Evolutionary conservation across 2,329 filamentous ascomycete species (phyloP), one percentile per base, ranked within the genome.

Genomic region (Mycosphaerella sp.): DNA sequence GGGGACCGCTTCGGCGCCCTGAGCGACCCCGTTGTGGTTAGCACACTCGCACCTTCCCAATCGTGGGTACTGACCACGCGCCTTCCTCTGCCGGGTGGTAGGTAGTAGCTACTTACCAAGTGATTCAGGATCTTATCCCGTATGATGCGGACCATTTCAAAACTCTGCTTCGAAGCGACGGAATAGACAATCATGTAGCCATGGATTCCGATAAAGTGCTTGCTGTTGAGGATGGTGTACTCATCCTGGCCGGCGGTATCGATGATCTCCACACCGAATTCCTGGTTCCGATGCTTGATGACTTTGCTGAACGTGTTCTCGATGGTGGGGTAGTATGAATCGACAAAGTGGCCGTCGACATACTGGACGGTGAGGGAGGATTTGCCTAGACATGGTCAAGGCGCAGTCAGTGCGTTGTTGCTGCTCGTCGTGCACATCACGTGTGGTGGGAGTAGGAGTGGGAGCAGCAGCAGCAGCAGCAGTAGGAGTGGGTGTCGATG

Each of bases 141-240:
- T 62, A 98, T 95, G 56, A 96, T 89, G 67, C 88, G 84, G 48
- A 95, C 86, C 92, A 97, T 98, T 71, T 98, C 93, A 68, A 96
- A 97, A 8, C 90, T 95, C 65, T 93, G 87, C 67, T 89, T 84
- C 45, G 89, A 95, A 21, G 88, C 87, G 47, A 98, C 91, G n/a
- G 91, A 95, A 74, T 98, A 98, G 46, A 96, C 92, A 57, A 98
- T 86, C 81, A 98, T 90, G 73, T 97, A 98, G 54, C 93, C 93
- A 76, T 98, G 93, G 63, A 97, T 97, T 59, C 93, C 93, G 71
- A 98, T 97, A 67, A 97, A 97, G 71, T 97, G 92, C 76, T 97
- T 97, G 59, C 89, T 95, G 74, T 96, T 97, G 58, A 98, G 79
- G 62, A 97, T 96, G 69, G 89, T 95, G 78, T 98, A 98, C 74